Conservation (phyloP, 768 basidiomycete genomes). For the Trametopsis cervina region DNA sequence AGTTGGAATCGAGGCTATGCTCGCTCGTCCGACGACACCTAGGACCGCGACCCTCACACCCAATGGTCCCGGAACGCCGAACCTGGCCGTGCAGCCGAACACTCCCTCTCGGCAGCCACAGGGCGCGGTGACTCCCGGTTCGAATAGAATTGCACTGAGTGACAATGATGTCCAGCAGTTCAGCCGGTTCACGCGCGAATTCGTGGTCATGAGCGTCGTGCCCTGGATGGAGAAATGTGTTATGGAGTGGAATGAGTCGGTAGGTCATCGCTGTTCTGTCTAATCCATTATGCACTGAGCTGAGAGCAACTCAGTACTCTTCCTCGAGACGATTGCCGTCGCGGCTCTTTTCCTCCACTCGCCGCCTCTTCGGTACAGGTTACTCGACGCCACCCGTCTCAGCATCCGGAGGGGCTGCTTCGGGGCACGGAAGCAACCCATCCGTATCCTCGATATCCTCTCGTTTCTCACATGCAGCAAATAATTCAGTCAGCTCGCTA, state of each 20-base stretch:
- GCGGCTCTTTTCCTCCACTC: slow-evolving; percentile 80
- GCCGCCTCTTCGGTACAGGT: slow-evolving; percentile 70
- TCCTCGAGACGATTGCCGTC: slow-evolving; percentile 76
- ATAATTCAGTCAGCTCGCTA: slow-evolving; percentile 27
- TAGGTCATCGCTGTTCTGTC: slow-evolving; percentile 23
- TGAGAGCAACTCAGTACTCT: slow-evolving; percentile 41
- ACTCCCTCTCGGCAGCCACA: not conserved
- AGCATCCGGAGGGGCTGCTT: slow-evolving; percentile 15
- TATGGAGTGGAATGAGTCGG: slow-evolving; percentile 88
- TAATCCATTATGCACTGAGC: not conserved
- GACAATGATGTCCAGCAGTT: slow-evolving; percentile 72
- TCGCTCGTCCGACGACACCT: not conserved
- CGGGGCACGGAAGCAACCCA: slow-evolving; percentile 33
- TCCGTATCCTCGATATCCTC: slow-evolving; percentile 27
- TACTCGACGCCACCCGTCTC: slow-evolving; percentile 29
- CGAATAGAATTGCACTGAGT: slow-evolving; percentile 27
- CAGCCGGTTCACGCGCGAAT: slow-evolving; percentile 77
- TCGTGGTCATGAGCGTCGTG: slow-evolving; percentile 81
- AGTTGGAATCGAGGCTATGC: not conserved
- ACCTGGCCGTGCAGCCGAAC: not conserved
- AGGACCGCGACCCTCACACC: not conserved
- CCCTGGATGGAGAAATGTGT: slow-evolving; percentile 98
- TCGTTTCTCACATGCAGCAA: slow-evolving; percentile 19
- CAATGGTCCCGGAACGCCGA: not conserved
- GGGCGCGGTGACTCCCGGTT: not conserved